Conservation (phyloP, 1,284 basidiomycete genomes). For the Trichosporon faecale region DNA sequence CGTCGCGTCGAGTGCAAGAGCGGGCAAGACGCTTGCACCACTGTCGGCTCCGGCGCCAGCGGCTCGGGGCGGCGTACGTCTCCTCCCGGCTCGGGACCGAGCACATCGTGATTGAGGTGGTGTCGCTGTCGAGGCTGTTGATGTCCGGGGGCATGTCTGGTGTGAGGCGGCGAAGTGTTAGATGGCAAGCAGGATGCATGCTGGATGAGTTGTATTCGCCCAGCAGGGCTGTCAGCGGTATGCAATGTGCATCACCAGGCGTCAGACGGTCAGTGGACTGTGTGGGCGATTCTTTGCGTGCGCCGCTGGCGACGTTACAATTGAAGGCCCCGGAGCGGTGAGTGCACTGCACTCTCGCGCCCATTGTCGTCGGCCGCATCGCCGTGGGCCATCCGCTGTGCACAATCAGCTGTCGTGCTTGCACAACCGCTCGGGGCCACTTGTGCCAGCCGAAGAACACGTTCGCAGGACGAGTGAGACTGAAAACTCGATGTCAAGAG, state of each 20-base stretch:
- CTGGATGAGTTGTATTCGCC: too few species aligned
- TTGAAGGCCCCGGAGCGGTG: too few species aligned
- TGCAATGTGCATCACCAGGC: not conserved
- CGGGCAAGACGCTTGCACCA: not conserved
- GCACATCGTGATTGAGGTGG: not conserved
- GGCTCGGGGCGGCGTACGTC: not conserved
- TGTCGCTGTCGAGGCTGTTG: not conserved
- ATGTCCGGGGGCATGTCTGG: not conserved
- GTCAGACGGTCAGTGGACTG: not conserved
- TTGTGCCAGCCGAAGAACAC: too few species aligned
- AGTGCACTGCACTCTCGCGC: too few species aligned
- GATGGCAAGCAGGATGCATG: not conserved
- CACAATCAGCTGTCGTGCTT: too few species aligned
- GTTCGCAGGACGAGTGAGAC: too few species aligned
- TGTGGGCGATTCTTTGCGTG: not conserved
- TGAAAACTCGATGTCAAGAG: too few species aligned
- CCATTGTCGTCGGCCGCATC: too few species aligned
- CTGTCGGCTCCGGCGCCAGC: not conserved
- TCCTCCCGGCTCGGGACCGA: not conserved
- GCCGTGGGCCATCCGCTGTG: too few species aligned
- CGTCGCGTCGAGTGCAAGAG: not conserved
- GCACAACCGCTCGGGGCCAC: too few species aligned
- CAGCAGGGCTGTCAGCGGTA: too few species aligned
- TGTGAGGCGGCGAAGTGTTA: not conserved
- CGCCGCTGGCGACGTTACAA: too few species aligned